Evolutionary conservation across 192 early-diverging fungal genomes (phyloP), one percentile per base, ranked within the genome.

Genomic region (Diversispora eburnea): DNA sequence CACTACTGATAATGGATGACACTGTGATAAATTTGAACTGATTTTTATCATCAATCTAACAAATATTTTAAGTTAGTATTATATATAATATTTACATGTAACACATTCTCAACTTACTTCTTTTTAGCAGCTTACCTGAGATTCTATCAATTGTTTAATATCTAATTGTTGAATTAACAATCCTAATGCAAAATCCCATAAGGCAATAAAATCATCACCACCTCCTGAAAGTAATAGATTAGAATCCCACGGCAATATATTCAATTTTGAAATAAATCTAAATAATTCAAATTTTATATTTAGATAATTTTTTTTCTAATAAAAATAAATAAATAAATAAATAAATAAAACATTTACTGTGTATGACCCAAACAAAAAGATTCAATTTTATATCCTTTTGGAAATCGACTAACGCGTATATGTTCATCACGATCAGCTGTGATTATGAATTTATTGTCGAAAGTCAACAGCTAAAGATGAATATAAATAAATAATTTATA

Each of bases 371-470:
- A 81, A 55, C 93, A 93, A 78, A 91, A 98, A 4, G 86, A 81
- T 74, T 94, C 86, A 76, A 99, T 96, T 72, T 92, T 94, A 77
- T 94, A 94, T 0, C 90, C 84, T 66, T 91, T 91, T 22, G 98
- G 98, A 77, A 90, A 98, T 46, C 83, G 82, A 68, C 93, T 95
- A n/a, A 99, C 83, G 8, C 98, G 91, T 70, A 99, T 90, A 80
- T 99, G 96, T 75, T 99, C 98, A 82, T 99, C 98, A 33, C 98
- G 91, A 77, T 99, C 98, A 57, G 91, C 88, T 9, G 98, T 96
- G 52, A 99, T 81, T 42, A 99, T 75, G 52, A 84, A 89, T 49
- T 86, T 84, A 60, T 86, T 79, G 59, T 90, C 86, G 8, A 74
- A 72, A 7, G 91, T 82, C 49, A 98, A 79, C 3, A 78, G 75